These are phyloP conservation scores for Dichotomopilus funicola DNA, from an alignment of 2,329 filamentous ascomycete species.

Conservation along the genomic window DNA sequence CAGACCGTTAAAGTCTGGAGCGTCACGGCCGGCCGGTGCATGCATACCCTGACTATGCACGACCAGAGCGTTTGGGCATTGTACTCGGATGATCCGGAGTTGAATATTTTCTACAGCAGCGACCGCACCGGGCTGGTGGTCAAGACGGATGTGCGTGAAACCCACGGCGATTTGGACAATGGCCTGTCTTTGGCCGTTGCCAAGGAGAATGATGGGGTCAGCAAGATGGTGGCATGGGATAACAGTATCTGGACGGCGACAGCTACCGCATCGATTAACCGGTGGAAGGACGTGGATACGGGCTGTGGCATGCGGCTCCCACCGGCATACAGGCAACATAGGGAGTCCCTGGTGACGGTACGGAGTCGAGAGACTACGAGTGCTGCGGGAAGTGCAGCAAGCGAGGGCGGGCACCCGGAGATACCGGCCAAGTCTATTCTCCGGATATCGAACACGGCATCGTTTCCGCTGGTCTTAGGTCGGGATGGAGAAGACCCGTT, in stretches of 20 bases:
- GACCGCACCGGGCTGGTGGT: slow-evolving; percentile 91
- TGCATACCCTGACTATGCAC: slow-evolving; percentile 98
- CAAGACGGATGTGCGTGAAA: slow-evolving; percentile 82
- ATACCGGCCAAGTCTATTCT: slow-evolving; percentile 75
- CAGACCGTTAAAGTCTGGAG: slow-evolving; percentile 99
- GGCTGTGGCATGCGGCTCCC: slow-evolving; percentile 62
- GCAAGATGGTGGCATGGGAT: slow-evolving; percentile 59
- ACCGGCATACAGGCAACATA: slow-evolving; percentile 44
- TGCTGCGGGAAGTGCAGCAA: slow-evolving; percentile 26
- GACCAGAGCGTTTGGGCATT: slow-evolving; percentile 97
- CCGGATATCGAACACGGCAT: slow-evolving; percentile 75
- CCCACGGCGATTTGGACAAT: slow-evolving; percentile 71
- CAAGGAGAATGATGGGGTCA: slow-evolving; percentile 82
- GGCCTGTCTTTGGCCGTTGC: slow-evolving; percentile 85
- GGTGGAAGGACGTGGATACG: slow-evolving; percentile 83
- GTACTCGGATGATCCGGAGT: slow-evolving; percentile 76
- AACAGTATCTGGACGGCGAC: slow-evolving; percentile 88
- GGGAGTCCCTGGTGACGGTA: slow-evolving; percentile 39
- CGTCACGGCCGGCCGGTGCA: slow-evolving; percentile 86
- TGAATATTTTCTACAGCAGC: slow-evolving; percentile 89
- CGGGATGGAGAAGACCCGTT: slow-evolving; percentile 41
- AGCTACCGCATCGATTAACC: slow-evolving; percentile 82
- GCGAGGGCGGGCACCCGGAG: slow-evolving; percentile 44
- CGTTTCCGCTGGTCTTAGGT: slow-evolving; percentile 57
- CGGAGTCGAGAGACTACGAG: slow-evolving; percentile 23